Evolutionary conservation across 441 rosid species (phyloP), one percentile per base, ranked within the genome.

Genomic region (Omphalea diandra): DNA sequence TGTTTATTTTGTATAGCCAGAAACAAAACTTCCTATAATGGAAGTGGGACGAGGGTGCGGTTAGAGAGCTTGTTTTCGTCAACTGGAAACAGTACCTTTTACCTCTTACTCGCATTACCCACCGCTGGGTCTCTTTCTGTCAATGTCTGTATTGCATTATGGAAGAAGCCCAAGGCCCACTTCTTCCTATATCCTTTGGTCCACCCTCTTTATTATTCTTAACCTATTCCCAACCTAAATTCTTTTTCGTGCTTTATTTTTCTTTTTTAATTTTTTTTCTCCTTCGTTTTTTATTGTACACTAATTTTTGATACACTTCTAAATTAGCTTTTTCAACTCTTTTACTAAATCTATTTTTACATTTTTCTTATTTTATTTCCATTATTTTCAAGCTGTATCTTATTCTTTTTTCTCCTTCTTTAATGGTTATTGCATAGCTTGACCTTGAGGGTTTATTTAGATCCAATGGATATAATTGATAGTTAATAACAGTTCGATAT

Each of bases 11-110:
- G 15, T 4, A 22, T 20, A 7, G 1, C 4, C 14, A 11, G 22
- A 75, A 75, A 10, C 70, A n/a, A 52, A 18, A 76, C 75, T 83
- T 81, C 91, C 87, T 75, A 80, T 89, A 89, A 85, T 87, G 82
- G 86, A 79, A 73, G 79, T 35, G 73, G 71, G 82, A 80, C 83
- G 79, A 84, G 85, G 85, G 71, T 68, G 69, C 78, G 53, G 71
- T 56, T 71, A 72, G 73, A 65, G 71, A 68, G 67, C 73, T 62
- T 70, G 69, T 47, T 81, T 79, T 83, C 85, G 86, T 70, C 86
- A 80, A 80, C 80, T 75, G 80, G 90, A 82, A 85, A 82, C 66
- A 66, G 72, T 68, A 38, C n/a, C n/a, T n/a, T n/a, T n/a, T n/a
- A n/a, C n/a, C n/a, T n/a, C n/a, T n/a, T n/a, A 22, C 43, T 15